A percentile compares a stretch with the other conserved stretches of the same genome.
These are phyloP conservation scores for Trichoderma hamatum DNA, from an alignment of 2,329 filamentous ascomycete genomes.

Conservation along the genomic window DNA sequence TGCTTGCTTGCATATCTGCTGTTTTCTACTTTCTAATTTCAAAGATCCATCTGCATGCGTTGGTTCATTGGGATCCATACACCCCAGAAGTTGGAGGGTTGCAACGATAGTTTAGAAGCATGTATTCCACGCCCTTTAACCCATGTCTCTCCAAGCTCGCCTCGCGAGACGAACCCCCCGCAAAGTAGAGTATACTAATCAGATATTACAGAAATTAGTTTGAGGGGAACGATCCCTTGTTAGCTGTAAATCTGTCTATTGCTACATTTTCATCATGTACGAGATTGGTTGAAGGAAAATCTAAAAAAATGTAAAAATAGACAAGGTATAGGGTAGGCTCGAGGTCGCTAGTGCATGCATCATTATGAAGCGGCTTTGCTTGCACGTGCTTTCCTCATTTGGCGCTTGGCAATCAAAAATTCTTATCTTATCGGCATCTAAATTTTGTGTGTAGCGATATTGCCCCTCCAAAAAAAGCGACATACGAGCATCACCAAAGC, in stretches of 20 bases:
- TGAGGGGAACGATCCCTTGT: not conserved
- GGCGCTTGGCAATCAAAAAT: not conserved
- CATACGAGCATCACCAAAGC: not conserved
- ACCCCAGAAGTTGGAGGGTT: not conserved
- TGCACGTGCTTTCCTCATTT: not conserved
- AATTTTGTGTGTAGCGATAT: slow-evolving; percentile 26
- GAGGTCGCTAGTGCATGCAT: not conserved
- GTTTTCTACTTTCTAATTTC: not conserved
- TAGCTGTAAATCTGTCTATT: not conserved
- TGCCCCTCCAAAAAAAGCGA: slow-evolving; percentile 25
- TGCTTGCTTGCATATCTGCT: not conserved
- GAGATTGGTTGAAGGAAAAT: not conserved
- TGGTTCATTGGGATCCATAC: not conserved
- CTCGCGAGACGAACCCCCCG: not conserved
- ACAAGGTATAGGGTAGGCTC: not conserved
- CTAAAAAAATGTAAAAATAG: not conserved
- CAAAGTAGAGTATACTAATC: not conserved
- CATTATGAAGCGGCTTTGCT: not conserved
- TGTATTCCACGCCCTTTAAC: slow-evolving; percentile 11
- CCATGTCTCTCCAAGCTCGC: not conserved
- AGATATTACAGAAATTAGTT: not conserved
- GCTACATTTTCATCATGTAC: not conserved
- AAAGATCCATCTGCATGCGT: not conserved
- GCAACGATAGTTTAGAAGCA: not conserved
- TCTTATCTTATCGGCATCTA: slow-evolving; percentile 28